phyloP scores from a whole-genome alignment of 495 filamentous ascomycete genomes.

The Tricharina praecox region DNA sequence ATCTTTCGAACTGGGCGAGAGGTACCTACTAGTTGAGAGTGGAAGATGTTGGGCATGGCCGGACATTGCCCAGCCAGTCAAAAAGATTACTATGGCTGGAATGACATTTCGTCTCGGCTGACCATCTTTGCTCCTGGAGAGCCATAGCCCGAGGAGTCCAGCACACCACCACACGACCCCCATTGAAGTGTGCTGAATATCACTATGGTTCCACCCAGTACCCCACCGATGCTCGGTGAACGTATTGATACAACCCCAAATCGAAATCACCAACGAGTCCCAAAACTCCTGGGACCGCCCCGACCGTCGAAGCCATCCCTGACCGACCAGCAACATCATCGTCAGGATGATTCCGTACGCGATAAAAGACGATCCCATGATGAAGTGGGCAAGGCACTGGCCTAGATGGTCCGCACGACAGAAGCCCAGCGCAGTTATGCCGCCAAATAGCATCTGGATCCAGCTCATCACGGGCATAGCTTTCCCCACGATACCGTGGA shows the following conservation, averaged over 20 bases:
- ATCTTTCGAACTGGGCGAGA: too few relatives aligned
- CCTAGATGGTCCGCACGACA: slow-evolving; percentile 81
- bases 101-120: slow-evolving; percentile 80
- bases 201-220: slow-evolving; percentile 72
- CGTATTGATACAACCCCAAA: slow-evolving; percentile 88
- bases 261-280: slow-evolving; percentile 75
- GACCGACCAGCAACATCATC: slow-evolving; percentile 72
- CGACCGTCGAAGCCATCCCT: slow-evolving; percentile 66
- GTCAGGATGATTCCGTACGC: slow-evolving; percentile 80
- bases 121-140: slow-evolving; percentile 68
- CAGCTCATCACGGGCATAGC: slow-evolving; percentile 70
- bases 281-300: slow-evolving; percentile 94
- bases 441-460: slow-evolving; percentile 94
- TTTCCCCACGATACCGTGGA: slow-evolving; percentile 73
- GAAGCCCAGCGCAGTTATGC: slow-evolving; percentile 84
- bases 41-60: slow-evolving; percentile 66
- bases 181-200: slow-evolving; percentile 95
- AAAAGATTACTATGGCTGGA: slow-evolving; percentile 70
- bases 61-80: slow-evolving; percentile 93
- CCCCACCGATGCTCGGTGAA: slow-evolving; percentile 98
- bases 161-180: slow-evolving; percentile 95
- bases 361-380: slow-evolving; percentile 96
- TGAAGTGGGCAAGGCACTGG: slow-evolving; percentile 92
- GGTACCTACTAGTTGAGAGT: slow-evolving; percentile 73
- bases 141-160: slow-evolving; percentile 79